Percentiles rank a stretch among this genome's conserved stretches.
Conservation (phyloP, 2,329 filamentous ascomycete species). For the Claviceps humidiphila region DNA sequence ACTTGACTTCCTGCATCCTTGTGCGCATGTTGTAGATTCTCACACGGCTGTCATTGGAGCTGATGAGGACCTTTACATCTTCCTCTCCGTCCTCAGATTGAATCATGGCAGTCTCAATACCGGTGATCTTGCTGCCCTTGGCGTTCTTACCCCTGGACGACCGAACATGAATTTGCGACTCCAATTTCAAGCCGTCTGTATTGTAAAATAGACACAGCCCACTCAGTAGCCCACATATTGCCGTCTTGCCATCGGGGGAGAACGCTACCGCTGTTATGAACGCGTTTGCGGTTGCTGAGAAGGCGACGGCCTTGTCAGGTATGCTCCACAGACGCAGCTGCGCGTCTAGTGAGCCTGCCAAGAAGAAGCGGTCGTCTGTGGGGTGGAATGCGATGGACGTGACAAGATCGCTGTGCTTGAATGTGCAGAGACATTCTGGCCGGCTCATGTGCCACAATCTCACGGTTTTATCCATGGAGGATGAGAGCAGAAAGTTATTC, state of each 20-base stretch:
- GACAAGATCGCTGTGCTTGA: slow-evolving; percentile 90
- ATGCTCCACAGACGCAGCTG: slow-evolving; percentile 92
- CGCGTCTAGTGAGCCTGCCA: slow-evolving; percentile 82
- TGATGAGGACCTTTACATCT: slow-evolving; percentile 74
- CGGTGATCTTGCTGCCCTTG: slow-evolving; percentile 94
- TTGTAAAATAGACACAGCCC: slow-evolving; percentile 85
- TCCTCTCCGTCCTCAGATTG: slow-evolving; percentile 35
- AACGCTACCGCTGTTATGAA: slow-evolving; percentile 93
- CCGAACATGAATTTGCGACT: slow-evolving; percentile 82
- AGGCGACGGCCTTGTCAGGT: slow-evolving; percentile 87
- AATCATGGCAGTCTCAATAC: slow-evolving; percentile 62
- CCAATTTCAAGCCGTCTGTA: slow-evolving; percentile 74
- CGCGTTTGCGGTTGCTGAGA: slow-evolving; percentile 61
- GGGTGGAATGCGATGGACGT: slow-evolving; percentile 93
- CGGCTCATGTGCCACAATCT: slow-evolving; percentile 84
- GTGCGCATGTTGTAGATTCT: slow-evolving; percentile 81
- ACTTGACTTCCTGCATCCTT: slow-evolving; percentile 75
- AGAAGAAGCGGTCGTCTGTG: slow-evolving; percentile 87
- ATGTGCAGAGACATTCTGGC: slow-evolving; percentile 77
- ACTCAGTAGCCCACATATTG: slow-evolving; percentile 76
- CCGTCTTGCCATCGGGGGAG: slow-evolving; percentile 77
- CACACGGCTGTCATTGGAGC: slow-evolving; percentile 87
- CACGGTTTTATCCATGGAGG: slow-evolving; percentile 97
- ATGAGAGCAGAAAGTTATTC: slow-evolving; percentile 92
- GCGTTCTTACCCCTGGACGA: slow-evolving; percentile 86